These are phyloP conservation scores for Exutisphaerella laricina DNA, from an alignment of 2,329 filamentous ascomycete species.

Conservation along the genomic window DNA sequence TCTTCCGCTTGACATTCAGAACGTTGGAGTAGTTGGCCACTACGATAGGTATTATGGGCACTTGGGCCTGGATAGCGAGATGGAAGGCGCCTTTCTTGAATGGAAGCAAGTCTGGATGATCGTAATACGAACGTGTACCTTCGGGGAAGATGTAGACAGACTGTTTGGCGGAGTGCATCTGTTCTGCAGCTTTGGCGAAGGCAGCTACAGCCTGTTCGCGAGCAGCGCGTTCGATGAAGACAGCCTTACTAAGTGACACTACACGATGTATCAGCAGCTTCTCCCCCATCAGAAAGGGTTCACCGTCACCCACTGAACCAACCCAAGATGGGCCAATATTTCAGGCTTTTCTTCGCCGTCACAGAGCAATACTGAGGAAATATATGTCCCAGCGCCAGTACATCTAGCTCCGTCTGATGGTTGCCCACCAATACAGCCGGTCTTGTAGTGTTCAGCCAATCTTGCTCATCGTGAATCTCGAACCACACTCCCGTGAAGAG, in stretches of 20 bases:
- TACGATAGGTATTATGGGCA: constrained; percentile 79
- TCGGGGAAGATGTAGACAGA: constrained; percentile 86
- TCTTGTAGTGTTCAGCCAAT: constrained; percentile 45
- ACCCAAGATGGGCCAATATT: constrained; percentile 74
- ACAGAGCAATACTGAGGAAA: constrained; percentile 91
- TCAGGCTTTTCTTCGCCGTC: constrained; percentile 82
- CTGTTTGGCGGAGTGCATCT: constrained; percentile 63
- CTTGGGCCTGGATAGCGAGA: constrained; percentile 85
- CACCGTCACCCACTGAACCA: constrained; percentile 66
- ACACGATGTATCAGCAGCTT: background rate
- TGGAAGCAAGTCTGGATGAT: constrained; percentile 74
- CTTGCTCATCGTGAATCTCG: constrained; percentile 51
- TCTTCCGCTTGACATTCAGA: constrained; percentile 41
- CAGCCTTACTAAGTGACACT: constrained; percentile 69
- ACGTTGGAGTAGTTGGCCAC: constrained; percentile 48
- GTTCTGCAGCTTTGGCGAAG: constrained; percentile 73
- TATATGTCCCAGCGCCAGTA: constrained; percentile 80
- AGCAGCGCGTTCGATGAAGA: constrained; percentile 94
- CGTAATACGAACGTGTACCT: constrained; percentile 84
- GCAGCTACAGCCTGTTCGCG: constrained; percentile 73
- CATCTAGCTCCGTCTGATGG: constrained; percentile 89
- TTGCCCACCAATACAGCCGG: constrained; percentile 91
- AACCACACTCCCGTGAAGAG: constrained; percentile 73
- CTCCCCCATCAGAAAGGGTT: background rate
- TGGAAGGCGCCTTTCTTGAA: constrained; percentile 99